These are phyloP conservation scores for Gaultheria prostrata DNA, from an alignment of 148 eudicot genomes.

Conservation along the genomic window DNA sequence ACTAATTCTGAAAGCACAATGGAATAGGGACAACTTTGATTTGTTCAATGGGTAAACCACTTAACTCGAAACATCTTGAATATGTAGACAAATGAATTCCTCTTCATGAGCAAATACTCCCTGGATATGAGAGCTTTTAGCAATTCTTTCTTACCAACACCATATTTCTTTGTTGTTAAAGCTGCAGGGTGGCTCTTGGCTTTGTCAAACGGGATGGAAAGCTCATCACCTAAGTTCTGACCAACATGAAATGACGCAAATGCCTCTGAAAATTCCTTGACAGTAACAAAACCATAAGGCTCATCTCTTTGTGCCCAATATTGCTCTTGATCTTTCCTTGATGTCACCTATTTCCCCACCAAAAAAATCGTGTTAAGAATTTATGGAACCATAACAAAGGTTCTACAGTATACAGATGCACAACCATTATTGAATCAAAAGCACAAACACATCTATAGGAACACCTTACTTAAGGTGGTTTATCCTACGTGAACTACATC, in stretches of 20 bases:
- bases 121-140: slow-evolving; percentile 19
- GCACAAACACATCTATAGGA: not conserved
- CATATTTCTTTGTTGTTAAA: slow-evolving; percentile 24
- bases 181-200: slow-evolving; percentile 24
- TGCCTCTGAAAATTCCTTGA: slow-evolving; percentile 16
- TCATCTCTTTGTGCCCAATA: slow-evolving; percentile 17
- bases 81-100: slow-evolving; percentile 27
- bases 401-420: not conserved
- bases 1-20: not conserved
- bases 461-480: not conserved
- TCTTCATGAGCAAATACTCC: slow-evolving; percentile 24
- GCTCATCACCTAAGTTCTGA: slow-evolving; percentile 15
- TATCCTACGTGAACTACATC: not conserved
- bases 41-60: not conserved
- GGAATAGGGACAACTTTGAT: not conserved
- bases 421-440: not conserved
- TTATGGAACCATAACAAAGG: not conserved
- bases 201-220: slow-evolving; percentile 25
- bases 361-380: not conserved
- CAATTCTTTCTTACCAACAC: slow-evolving; percentile 17
- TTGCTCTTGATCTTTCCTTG: slow-evolving; percentile 28
- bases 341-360: slow-evolving; percentile 18
- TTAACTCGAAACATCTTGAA: slow-evolving; percentile 22
- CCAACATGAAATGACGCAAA: slow-evolving; percentile 21
- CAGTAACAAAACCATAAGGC: slow-evolving; percentile 16